Percentiles rank a stretch among this genome's conserved stretches.
phyloP scores from a whole-genome alignment of 768 basidiomycete species.

The Punctularia strigosozonata region DNA sequence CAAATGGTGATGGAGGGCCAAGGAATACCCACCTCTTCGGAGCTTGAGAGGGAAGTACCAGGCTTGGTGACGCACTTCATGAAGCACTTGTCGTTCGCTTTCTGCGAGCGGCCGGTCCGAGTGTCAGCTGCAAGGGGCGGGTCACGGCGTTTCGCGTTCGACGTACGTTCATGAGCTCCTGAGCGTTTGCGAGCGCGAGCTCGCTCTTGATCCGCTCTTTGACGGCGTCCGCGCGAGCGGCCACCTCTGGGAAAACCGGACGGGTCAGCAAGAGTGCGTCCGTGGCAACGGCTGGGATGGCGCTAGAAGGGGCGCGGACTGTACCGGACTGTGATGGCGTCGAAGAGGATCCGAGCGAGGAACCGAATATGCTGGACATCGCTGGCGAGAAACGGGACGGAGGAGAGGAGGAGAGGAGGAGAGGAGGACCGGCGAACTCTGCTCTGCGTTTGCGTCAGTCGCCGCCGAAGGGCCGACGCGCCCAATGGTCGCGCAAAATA shows the following conservation, averaged over 20 bases:
- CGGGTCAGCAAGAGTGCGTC: too few relatives aligned
- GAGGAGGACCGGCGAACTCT: too few relatives aligned
- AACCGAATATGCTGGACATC: too few relatives aligned
- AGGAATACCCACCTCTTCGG: constrained; percentile 51
- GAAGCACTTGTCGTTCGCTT: constrained; percentile 71
- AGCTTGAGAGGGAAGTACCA: constrained; percentile 49
- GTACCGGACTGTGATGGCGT: too few relatives aligned
- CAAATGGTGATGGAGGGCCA: background rate
- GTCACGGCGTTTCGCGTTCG: background rate
- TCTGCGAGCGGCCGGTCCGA: constrained; percentile 28
- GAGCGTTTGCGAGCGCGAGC: constrained; percentile 62
- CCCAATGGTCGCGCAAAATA: too few relatives aligned
- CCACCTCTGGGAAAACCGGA: constrained; percentile 29
- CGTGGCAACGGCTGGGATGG: too few relatives aligned
- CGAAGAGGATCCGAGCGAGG: too few relatives aligned
- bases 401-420: too few relatives aligned
- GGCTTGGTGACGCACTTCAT: constrained; percentile 71
- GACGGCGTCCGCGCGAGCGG: constrained; percentile 27
- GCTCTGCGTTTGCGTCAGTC: too few relatives aligned
- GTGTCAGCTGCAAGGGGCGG: background rate
- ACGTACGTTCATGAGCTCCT: constrained; percentile 70
- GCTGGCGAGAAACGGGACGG: too few relatives aligned
- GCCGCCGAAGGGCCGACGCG: too few relatives aligned
- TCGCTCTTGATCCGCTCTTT: constrained; percentile 61
- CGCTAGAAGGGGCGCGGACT: too few relatives aligned